These are phyloP conservation scores for Fusarium fujikuroi DNA, from an alignment of 2,329 filamentous ascomycete species.

Conservation along the genomic window DNA sequence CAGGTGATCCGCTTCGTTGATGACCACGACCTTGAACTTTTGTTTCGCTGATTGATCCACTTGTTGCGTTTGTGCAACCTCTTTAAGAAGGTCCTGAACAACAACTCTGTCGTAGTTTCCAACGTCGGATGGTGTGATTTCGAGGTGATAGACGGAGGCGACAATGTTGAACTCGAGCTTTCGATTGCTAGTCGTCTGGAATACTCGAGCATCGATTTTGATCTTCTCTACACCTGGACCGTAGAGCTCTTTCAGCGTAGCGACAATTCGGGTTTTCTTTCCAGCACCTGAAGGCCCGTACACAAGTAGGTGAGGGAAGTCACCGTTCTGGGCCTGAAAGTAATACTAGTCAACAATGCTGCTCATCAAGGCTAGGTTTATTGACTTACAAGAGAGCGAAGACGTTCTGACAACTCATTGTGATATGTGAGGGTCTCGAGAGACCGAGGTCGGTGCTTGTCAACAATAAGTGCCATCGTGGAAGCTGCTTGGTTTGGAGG, in stretches of 20 bases:
- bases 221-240: conserved; percentile 99
- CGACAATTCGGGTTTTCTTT: conserved; percentile 97
- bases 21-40: conserved; percentile 97
- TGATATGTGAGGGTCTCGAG: conserved; percentile 88
- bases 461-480: conserved; percentile 75
- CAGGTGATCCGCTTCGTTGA: conserved; percentile 97
- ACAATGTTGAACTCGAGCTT: conserved; percentile 99
- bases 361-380: conserved; percentile 34
- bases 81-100: conserved; percentile 93
- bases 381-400: conserved; percentile 86
- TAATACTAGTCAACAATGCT: conserved; percentile 10
- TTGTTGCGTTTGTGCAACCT: conserved; percentile 98
- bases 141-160: conserved; percentile 94
- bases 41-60: conserved; percentile 93
- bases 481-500: conserved; percentile 22
- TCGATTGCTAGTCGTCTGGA: conserved; percentile 93
- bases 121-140: conserved; percentile 97
- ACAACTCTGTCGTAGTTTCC: conserved; percentile 97
- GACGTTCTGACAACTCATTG: conserved; percentile 83
- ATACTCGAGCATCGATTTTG: conserved; percentile 97
- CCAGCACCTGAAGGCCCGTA: conserved; percentile 97
- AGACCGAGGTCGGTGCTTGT: conserved; percentile 78
- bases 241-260: conserved; percentile 93
- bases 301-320: conserved; percentile 97
- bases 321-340: conserved; percentile 89